phyloP scores from a whole-genome alignment of 2,329 filamentous ascomycete species.

The Ophiosphaerella korrae region DNA sequence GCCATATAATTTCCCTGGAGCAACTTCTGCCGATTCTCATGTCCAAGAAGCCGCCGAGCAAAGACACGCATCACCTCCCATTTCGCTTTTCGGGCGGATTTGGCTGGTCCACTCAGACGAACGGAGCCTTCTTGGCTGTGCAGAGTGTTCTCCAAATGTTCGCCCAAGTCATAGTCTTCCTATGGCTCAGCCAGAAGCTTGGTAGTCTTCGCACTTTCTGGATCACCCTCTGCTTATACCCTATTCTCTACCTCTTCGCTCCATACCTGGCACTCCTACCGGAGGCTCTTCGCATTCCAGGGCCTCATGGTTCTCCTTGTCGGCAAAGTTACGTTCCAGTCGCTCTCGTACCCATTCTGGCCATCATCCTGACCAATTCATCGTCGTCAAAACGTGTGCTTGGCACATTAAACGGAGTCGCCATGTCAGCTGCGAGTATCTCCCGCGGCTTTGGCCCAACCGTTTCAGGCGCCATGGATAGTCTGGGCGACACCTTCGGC shows the following conservation, averaged over 20 bases:
- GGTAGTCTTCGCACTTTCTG: slow-evolving; percentile 84
- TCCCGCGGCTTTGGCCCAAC: slow-evolving; percentile 88
- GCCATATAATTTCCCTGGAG: slow-evolving; percentile 96
- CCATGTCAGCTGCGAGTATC: slow-evolving; percentile 87
- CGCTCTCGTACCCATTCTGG: slow-evolving; percentile 88
- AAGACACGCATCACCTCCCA: slow-evolving; percentile 64
- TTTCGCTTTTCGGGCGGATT: slow-evolving; percentile 92
- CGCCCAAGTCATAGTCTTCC: slow-evolving; percentile 83
- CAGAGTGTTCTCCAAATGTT: slow-evolving; percentile 93
- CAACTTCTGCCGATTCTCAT: slow-evolving; percentile 92
- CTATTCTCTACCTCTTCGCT: slow-evolving; percentile 82
- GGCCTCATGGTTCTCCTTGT: slow-evolving; percentile 79
- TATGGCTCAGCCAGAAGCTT: slow-evolving; percentile 73
- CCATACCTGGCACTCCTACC: slow-evolving; percentile 93
- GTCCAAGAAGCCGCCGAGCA: slow-evolving; percentile 65
- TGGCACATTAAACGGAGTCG: slow-evolving; percentile 90
- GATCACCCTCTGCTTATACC: slow-evolving; percentile 80
- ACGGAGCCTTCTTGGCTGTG: slow-evolving; percentile 84
- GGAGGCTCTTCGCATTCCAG: slow-evolving; percentile 67
- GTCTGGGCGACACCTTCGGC: slow-evolving; percentile 76
- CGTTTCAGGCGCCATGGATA: slow-evolving; percentile 83
- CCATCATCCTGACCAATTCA: slow-evolving; percentile 86
- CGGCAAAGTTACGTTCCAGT: slow-evolving; percentile 92
- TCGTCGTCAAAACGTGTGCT: slow-evolving; percentile 83
- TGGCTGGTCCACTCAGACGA: slow-evolving; percentile 78